A percentile compares a stretch with the other conserved stretches of the same genome.
phyloP scores from a whole-genome alignment of 2,329 filamentous ascomycete species.

The Xylogone sp. region DNA sequence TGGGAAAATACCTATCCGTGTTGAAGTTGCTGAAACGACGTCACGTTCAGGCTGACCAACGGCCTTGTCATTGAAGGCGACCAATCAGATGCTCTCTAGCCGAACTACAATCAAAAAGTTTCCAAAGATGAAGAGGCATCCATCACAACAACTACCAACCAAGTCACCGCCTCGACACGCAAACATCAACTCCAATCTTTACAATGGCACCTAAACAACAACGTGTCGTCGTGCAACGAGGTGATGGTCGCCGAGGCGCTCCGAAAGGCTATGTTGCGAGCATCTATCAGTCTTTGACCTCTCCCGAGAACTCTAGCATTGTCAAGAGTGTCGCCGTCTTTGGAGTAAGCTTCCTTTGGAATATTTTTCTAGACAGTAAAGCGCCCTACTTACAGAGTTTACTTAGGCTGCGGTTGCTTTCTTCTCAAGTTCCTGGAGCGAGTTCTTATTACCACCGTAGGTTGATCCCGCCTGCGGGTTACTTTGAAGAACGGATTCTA shows the following conservation, averaged over 20 bases:
- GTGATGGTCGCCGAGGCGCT: constrained; percentile 34
- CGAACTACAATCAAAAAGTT: neutral
- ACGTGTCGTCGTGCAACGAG: constrained; percentile 47
- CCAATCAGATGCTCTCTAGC: neutral
- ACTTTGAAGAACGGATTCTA: neutral
- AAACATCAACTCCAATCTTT: constrained; percentile 1
- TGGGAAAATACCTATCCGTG: neutral
- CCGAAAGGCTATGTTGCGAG: constrained; percentile 51
- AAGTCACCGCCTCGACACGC: neutral
- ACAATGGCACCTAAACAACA: constrained; percentile 64
- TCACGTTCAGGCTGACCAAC: neutral
- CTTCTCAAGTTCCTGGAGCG: constrained; percentile 64
- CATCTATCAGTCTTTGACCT: constrained; percentile 60
- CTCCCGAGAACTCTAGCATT: constrained; percentile 64
- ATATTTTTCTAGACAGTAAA: neutral
- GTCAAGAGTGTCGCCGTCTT: constrained; percentile 66
- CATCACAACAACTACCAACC: constrained; percentile 1
- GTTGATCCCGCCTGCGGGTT: constrained; percentile 19
- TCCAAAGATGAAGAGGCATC: neutral
- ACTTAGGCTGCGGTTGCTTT: constrained; percentile 60
- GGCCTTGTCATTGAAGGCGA: neutral
- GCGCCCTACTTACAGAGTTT: constrained; percentile 10
- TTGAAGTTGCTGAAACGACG: neutral
- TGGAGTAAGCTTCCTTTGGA: constrained; percentile 49
- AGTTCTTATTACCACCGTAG: constrained; percentile 64